phyloP scores from a whole-genome alignment of 176 grass and related monocot genomes.

The Juncus effusus region DNA sequence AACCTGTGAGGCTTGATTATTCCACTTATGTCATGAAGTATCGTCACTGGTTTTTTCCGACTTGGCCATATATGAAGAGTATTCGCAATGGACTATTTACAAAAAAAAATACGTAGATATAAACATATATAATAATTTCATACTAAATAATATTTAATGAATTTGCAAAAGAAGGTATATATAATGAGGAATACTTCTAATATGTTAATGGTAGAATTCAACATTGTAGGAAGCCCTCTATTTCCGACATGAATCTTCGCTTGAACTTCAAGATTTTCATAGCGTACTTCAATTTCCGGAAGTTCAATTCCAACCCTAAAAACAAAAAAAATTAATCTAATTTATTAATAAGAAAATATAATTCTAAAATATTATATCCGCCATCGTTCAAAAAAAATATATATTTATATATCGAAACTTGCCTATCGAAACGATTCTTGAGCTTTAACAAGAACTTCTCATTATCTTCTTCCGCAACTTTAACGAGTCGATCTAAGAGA shows the following conservation, averaged over 20 bases:
- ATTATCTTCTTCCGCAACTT: conserved; percentile 71
- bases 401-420: background rate
- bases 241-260: conserved; percentile 34
- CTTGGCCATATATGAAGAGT: conserved; percentile 28
- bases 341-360: background rate
- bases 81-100: conserved; percentile 20
- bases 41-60: conserved; percentile 27
- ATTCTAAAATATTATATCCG: background rate
- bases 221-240: conserved; percentile 31
- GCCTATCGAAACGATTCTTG: conserved; percentile 56
- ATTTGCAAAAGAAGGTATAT: background rate
- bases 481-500: conserved; percentile 52
- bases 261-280: conserved; percentile 31
- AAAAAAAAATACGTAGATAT: background rate
- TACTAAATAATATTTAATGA: background rate
- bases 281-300: conserved; percentile 37
- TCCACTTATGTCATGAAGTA: conserved; percentile 31
- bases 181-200: conserved; percentile 20
- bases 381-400: background rate
- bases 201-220: conserved; percentile 36
- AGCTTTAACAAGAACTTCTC: conserved; percentile 62
- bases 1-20: conserved; percentile 32
- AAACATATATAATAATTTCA: background rate
- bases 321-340: background rate
- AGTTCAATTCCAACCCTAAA: conserved; percentile 32